phyloP scores from a whole-genome alignment of 2,329 filamentous ascomycete genomes.

The Arthrocladium fulminans region DNA sequence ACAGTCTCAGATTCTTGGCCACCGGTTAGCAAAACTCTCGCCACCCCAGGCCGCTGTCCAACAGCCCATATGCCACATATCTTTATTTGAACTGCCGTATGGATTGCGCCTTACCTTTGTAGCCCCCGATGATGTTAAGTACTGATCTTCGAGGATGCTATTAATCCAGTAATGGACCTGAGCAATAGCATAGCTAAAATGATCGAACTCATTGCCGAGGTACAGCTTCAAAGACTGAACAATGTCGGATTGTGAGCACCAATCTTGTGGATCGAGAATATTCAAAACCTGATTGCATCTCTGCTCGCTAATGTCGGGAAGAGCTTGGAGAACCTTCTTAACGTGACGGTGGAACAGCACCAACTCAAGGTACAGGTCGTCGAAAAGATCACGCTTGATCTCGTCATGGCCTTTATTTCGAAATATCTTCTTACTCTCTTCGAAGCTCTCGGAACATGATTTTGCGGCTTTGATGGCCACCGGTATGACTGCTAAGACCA shows the following conservation, averaged over 20 bases:
- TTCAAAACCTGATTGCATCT: not conserved
- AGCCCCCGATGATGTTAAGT: not conserved
- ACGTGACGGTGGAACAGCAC: not conserved
- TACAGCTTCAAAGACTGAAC: not conserved
- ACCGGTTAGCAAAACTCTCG: no score
- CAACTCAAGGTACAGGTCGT: not conserved
- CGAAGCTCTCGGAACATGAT: not conserved
- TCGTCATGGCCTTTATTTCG: not conserved
- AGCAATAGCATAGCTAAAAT: not conserved
- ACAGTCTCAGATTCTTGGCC: no score
- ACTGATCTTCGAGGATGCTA: not conserved
- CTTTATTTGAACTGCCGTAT: not conserved
- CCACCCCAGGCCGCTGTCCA: no score
- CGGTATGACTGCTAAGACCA: not conserved
- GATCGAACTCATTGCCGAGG: not conserved
- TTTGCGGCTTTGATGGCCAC: not conserved
- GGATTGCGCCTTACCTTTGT: not conserved
- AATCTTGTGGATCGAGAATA: not conserved
- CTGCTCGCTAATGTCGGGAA: not conserved
- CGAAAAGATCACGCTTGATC: not conserved
- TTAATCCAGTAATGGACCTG: constrained; percentile 1
- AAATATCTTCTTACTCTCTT: constrained; percentile 1
- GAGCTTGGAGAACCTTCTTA: not conserved
- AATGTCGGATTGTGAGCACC: not conserved
- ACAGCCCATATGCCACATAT: not conserved